These are phyloP conservation scores for Elaphomyces granulatus DNA, from an alignment of 495 filamentous ascomycete genomes.

Conservation along the genomic window DNA sequence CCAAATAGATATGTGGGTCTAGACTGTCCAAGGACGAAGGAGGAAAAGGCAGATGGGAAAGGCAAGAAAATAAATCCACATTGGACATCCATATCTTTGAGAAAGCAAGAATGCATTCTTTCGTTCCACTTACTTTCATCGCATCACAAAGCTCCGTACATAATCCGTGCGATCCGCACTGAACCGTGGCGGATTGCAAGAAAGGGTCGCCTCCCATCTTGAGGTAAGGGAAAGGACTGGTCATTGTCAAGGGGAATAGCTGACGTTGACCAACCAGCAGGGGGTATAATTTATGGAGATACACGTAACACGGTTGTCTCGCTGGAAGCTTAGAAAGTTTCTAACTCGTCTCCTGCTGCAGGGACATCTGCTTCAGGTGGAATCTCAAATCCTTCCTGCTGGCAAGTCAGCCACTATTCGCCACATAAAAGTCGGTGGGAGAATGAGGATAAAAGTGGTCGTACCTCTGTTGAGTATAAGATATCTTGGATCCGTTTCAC, in stretches of 20 bases:
- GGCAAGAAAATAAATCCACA: too few relatives aligned
- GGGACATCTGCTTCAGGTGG: slow-evolving; percentile 24
- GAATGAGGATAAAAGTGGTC: slow-evolving; percentile 10
- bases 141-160: too few relatives aligned
- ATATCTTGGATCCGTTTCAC: slow-evolving; percentile 92
- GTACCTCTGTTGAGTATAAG: slow-evolving; percentile 88
- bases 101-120: too few relatives aligned
- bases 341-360: slow-evolving; percentile 29
- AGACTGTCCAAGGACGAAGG: too few relatives aligned
- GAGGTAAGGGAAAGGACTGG: not conserved
- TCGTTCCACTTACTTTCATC: too few relatives aligned
- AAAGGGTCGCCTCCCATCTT: not conserved
- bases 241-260: too few relatives aligned
- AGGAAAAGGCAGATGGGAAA: too few relatives aligned
- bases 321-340: slow-evolving; percentile 31
- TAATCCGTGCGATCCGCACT: too few relatives aligned
- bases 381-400: slow-evolving; percentile 41
- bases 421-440: not conserved
- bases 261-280: not conserved
- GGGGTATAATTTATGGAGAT: slow-evolving; percentile 1
- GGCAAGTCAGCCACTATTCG: slow-evolving; percentile 1
- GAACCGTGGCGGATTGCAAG: not conserved
- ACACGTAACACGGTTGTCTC: not conserved
- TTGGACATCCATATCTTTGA: too few relatives aligned
- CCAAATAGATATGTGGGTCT: too few relatives aligned